Percentiles rank a stretch among this genome's conserved stretches.
Conservation (phyloP, 2,329 filamentous ascomycete species). For the Epicoccum sorghinum region DNA sequence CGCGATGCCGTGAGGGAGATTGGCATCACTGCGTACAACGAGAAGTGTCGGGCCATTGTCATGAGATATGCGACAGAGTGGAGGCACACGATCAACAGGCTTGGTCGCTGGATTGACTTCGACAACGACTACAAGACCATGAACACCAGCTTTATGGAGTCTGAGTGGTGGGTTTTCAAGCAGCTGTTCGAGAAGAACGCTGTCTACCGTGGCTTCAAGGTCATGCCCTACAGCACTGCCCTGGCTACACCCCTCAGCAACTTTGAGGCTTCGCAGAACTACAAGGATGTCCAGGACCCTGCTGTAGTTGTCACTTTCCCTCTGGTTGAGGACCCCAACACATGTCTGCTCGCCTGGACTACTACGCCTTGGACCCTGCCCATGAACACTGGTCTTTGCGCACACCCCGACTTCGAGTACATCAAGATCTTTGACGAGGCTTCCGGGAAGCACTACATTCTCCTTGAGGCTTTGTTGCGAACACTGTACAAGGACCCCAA, state of each 20-base stretch:
- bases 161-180: conserved; percentile 96
- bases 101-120: conserved; percentile 97
- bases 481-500: conserved; percentile 94
- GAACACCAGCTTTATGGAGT: conserved; percentile 95
- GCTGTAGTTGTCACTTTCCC: conserved; percentile 90
- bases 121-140: conserved; percentile 99
- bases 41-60: conserved; percentile 88
- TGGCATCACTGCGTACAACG: conserved; percentile 88
- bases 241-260: conserved; percentile 89
- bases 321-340: conserved; percentile 75
- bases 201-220: conserved; percentile 87
- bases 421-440: conserved; percentile 84
- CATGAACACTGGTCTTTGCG: conserved; percentile 77
- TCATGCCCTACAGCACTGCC: conserved; percentile 95
- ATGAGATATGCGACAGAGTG: conserved; percentile 90
- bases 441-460: conserved; percentile 81
- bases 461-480: conserved; percentile 79
- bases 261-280: conserved; percentile 93
- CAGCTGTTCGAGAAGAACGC: conserved; percentile 86
- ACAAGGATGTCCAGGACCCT: conserved; percentile 90
- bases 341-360: conserved; percentile 83
- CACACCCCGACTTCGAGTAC: conserved; percentile 84
- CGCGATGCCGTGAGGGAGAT: conserved; percentile 86
- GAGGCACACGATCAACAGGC: conserved; percentile 82
- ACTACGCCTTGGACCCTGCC: conserved; percentile 89